Conservation (phyloP, 1,139 yeast species). For the Lodderomyces oxycetoniae region DNA sequence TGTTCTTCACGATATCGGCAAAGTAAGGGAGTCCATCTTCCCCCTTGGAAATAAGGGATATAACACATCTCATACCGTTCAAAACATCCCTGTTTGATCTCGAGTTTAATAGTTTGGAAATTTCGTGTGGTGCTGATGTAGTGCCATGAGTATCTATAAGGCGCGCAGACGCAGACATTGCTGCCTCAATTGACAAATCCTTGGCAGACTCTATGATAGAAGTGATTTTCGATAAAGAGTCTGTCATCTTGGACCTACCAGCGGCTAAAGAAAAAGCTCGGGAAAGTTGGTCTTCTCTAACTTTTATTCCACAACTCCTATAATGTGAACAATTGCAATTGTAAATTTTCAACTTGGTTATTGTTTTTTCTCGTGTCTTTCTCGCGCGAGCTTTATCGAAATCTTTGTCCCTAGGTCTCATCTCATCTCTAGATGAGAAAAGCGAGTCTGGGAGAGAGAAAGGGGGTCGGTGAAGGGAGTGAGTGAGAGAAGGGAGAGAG, state of each 20-base stretch:
- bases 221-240: slow-evolving; percentile 37
- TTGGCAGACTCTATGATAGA: slow-evolving; percentile 72
- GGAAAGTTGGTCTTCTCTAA: too few relatives aligned
- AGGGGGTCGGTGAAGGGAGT: too few relatives aligned
- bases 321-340: too few relatives aligned
- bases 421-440: too few relatives aligned
- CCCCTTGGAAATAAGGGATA: slow-evolving; percentile 62
- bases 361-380: too few relatives aligned
- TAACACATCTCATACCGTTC: slow-evolving; percentile 72
- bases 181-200: slow-evolving; percentile 76
- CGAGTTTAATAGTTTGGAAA: slow-evolving; percentile 62
- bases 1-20: slow-evolving; percentile 86
- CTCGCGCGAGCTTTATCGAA: too few relatives aligned
- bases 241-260: slow-evolving; percentile 30
- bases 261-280: too few relatives aligned
- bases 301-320: too few relatives aligned
- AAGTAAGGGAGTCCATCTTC: slow-evolving; percentile 61
- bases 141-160: slow-evolving; percentile 54
- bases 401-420: too few relatives aligned
- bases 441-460: too few relatives aligned
- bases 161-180: slow-evolving; percentile 68
- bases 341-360: too few relatives aligned
- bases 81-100: slow-evolving; percentile 66
- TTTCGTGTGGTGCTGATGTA: slow-evolving; percentile 54
- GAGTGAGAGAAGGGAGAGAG: too few relatives aligned